phyloP scores from a whole-genome alignment of 495 filamentous ascomycete genomes.

The Hypoxylon trugodes region DNA sequence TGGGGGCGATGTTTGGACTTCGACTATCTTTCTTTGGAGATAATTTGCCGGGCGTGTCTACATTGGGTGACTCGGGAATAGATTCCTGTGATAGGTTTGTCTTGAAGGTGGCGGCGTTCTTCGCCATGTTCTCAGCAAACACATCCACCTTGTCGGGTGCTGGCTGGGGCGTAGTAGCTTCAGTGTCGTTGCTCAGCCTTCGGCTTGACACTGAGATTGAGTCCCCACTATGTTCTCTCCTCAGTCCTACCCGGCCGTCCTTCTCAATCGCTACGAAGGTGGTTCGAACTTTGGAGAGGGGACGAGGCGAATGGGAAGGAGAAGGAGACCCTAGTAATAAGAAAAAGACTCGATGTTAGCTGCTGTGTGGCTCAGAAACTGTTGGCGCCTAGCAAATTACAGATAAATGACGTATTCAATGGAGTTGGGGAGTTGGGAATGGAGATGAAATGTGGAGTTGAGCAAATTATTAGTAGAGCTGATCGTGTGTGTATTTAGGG shows the following conservation, averaged over 20 bases:
- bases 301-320: slow-evolving; percentile 60
- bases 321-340: slow-evolving; percentile 37
- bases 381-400: slow-evolving; percentile 11
- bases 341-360: slow-evolving; percentile 40
- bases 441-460: slow-evolving; percentile 21
- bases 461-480: slow-evolving; percentile 10
- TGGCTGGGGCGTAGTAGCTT: slow-evolving; percentile 43
- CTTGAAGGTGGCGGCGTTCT: slow-evolving; percentile 38
- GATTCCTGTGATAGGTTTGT: slow-evolving; percentile 45
- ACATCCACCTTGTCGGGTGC: slow-evolving; percentile 44
- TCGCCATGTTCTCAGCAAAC: slow-evolving; percentile 43
- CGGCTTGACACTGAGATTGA: slow-evolving; percentile 49
- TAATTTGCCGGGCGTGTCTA: slow-evolving; percentile 16
- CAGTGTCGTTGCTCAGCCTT: slow-evolving; percentile 49
- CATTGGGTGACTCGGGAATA: slow-evolving; percentile 47
- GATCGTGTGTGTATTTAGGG: not conserved
- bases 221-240: slow-evolving; percentile 53
- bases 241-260: slow-evolving; percentile 59
- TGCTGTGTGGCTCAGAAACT: slow-evolving; percentile 9
- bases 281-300: slow-evolving; percentile 79
- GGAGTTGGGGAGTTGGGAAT: slow-evolving; percentile 1
- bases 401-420: slow-evolving; percentile 22
- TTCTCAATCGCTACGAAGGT: slow-evolving; percentile 84
- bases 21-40: slow-evolving; percentile 30
- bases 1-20: slow-evolving; percentile 37